phyloP scores from a whole-genome alignment of 495 filamentous ascomycete species.

The Aspergillus sclerotiicarbonarius region DNA sequence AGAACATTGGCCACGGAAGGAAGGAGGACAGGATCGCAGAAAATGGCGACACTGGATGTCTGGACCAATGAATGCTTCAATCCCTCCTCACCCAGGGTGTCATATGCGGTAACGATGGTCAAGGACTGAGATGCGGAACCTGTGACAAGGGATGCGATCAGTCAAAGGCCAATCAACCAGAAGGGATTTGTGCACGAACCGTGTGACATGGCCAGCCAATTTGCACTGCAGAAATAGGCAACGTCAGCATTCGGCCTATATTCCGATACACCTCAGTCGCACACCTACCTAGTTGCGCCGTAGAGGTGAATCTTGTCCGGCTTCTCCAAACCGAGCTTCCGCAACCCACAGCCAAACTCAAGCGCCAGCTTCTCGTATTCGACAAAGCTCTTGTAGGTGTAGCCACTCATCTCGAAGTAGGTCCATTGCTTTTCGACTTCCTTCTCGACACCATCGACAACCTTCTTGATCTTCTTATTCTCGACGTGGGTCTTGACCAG shows the following conservation, averaged over 20 bases:
- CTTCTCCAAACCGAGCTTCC: constrained; percentile 74
- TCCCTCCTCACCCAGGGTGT: constrained; percentile 93
- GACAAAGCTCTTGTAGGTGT: constrained; percentile 81
- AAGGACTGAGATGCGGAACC: constrained; percentile 84
- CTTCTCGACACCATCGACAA: constrained; percentile 82
- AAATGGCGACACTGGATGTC: constrained; percentile 82
- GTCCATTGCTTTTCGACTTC: constrained; percentile 96
- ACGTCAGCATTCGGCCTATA: constrained; percentile 5
- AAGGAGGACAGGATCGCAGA: constrained; percentile 82
- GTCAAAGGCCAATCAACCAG: not conserved
- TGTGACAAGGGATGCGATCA: constrained; percentile 13
- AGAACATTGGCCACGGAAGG: constrained; percentile 78
- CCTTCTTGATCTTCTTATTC: constrained; percentile 96
- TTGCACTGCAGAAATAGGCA: constrained; percentile 42
- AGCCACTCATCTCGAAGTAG: constrained; percentile 89
- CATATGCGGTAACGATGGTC: constrained; percentile 95
- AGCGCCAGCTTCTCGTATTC: constrained; percentile 80
- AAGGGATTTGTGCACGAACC: constrained; percentile 30
- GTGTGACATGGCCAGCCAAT: constrained; percentile 79
- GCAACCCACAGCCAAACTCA: constrained; percentile 71
- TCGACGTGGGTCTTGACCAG: constrained; percentile 85
- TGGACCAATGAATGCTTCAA: constrained; percentile 88
- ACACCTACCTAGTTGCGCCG: constrained; percentile 70
- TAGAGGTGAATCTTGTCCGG: constrained; percentile 81
- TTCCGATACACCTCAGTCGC: not conserved